A percentile compares a stretch with the other conserved stretches of the same genome.
Conservation (phyloP, 805 yeast genomes). For the Kuraishia cidri region DNA sequence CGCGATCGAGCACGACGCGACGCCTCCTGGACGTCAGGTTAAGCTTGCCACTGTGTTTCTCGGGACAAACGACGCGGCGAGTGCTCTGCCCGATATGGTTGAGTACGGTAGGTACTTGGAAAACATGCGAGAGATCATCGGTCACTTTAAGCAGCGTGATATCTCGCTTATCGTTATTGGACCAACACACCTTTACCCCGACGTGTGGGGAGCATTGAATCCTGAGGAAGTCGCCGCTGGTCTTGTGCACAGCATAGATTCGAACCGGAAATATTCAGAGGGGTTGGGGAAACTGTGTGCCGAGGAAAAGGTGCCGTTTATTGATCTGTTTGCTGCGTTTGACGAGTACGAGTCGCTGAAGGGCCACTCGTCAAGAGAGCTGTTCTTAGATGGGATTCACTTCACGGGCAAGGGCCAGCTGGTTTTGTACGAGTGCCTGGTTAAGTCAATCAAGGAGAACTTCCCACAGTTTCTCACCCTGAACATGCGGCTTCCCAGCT, state of each 20-base stretch:
- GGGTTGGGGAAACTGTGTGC: constrained; percentile 37
- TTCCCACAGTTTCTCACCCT: constrained; percentile 19
- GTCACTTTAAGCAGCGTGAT: constrained; percentile 25
- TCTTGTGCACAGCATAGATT: constrained; percentile 33
- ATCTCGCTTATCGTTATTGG: constrained; percentile 53
- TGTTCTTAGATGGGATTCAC: constrained; percentile 37
- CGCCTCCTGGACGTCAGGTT: constrained; percentile 21
- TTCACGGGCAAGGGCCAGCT: constrained; percentile 27
- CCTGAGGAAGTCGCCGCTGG: constrained; percentile 28
- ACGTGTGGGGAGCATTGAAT: constrained; percentile 23
- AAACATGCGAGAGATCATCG: constrained; percentile 37
- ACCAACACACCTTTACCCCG: constrained; percentile 49
- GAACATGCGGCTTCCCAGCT: constrained; percentile 11
- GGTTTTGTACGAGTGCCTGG: constrained; percentile 23
- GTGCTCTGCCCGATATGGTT: constrained; percentile 36
- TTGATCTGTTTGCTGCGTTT: constrained; percentile 44
- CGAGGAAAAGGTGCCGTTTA: constrained; percentile 40
- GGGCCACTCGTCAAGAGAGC: constrained; percentile 8
- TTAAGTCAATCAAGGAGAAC: constrained; percentile 16
- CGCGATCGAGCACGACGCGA: constrained; percentile 30
- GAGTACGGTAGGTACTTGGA: constrained; percentile 30
- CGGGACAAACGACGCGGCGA: constrained; percentile 73
- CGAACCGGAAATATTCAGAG: constrained; percentile 39
- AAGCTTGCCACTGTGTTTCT: constrained; percentile 49
- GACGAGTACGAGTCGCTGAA: constrained; percentile 21